phyloP scores from a whole-genome alignment of 805 yeast species.

The Tetrapisispora namnaoensis region DNA sequence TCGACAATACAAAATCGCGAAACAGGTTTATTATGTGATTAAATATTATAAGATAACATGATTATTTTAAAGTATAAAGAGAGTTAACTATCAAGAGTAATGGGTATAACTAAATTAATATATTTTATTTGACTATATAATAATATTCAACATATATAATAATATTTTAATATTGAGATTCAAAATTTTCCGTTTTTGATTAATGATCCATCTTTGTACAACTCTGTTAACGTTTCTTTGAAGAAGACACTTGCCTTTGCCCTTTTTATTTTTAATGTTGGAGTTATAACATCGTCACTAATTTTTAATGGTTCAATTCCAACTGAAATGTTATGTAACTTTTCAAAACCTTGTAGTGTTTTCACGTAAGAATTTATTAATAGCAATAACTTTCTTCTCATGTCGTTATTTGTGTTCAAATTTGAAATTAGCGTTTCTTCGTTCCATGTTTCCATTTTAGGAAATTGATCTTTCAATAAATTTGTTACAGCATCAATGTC shows the following conservation, averaged over 20 bases:
- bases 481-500: slow-evolving; percentile 38
- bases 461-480: slow-evolving; percentile 26
- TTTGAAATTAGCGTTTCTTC: slow-evolving; percentile 23
- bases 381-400: slow-evolving; percentile 13
- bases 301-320: slow-evolving; percentile 51
- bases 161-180: background rate
- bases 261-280: slow-evolving; percentile 53
- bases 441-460: slow-evolving; percentile 19
- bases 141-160: too few species aligned
- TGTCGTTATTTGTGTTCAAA: slow-evolving; percentile 11
- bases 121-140: too few species aligned
- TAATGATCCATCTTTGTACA: slow-evolving; percentile 44
- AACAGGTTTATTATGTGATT: background rate
- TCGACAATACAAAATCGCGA: background rate
- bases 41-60: too few species aligned
- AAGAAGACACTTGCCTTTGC: slow-evolving; percentile 39
- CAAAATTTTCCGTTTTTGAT: slow-evolving; percentile 15
- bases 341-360: slow-evolving; percentile 53
- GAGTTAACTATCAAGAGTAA: background rate
- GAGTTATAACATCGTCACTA: slow-evolving; percentile 56
- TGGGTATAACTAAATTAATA: background rate
- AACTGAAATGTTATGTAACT: slow-evolving; percentile 43
- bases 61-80: too few species aligned
- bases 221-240: slow-evolving; percentile 29
- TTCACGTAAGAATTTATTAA: slow-evolving; percentile 16